These are phyloP conservation scores for Colletotrichum sp. DNA, from an alignment of 2,329 filamentous ascomycete species.

Conservation along the genomic window DNA sequence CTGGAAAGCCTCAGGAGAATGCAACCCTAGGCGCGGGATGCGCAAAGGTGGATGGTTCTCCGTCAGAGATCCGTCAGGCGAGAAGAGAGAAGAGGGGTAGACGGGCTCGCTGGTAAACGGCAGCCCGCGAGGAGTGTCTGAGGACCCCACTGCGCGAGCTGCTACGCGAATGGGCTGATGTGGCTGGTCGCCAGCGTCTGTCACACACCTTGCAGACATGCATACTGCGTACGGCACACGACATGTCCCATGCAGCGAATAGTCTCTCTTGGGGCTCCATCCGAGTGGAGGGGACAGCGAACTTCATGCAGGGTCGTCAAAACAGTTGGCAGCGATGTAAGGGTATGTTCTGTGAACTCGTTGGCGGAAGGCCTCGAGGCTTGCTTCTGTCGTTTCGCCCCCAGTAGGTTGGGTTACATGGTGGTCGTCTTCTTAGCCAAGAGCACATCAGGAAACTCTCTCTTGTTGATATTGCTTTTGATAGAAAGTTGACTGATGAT, in stretches of 20 bases:
- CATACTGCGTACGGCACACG: neutral
- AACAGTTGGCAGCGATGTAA: neutral
- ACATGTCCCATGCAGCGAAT: neutral
- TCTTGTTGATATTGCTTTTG: neutral
- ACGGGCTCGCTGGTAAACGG: neutral
- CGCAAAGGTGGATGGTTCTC: neutral
- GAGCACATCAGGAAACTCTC: neutral
- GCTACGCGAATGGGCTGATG: slow-evolving; percentile 8
- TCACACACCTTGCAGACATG: neutral
- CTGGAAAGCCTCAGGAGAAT: neutral
- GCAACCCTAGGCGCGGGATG: neutral
- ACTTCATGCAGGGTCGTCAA: neutral
- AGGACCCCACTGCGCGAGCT: neutral
- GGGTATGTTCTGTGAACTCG: neutral
- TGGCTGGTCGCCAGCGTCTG: neutral
- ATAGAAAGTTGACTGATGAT: neutral
- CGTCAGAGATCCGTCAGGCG: neutral
- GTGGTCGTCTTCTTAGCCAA: neutral
- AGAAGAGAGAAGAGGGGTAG: neutral
- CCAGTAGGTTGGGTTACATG: neutral
- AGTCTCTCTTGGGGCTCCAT: neutral
- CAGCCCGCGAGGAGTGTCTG: neutral
- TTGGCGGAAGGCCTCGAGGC: neutral
- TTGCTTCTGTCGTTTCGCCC: neutral
- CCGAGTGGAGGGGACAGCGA: neutral